Conservation (phyloP, 1,139 yeast species). For the Yamadazyma atmosphaerica region DNA sequence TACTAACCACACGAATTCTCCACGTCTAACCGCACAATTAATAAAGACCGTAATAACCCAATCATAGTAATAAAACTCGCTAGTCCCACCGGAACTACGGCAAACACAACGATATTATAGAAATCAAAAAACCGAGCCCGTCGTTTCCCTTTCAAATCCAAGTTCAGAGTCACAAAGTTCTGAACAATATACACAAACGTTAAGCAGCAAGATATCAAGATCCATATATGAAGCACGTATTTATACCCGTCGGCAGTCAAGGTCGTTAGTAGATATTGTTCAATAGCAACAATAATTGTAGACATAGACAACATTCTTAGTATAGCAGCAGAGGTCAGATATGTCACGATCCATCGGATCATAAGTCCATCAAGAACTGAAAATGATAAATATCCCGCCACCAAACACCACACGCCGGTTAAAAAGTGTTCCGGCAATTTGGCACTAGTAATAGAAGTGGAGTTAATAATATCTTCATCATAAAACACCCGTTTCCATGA, state of each 20-base stretch:
- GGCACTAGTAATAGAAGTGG: conserved; percentile 41
- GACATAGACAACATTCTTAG: conserved; percentile 83
- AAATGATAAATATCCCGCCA: conserved; percentile 80
- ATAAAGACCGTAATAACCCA: conserved; percentile 69
- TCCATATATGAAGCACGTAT: conserved; percentile 88
- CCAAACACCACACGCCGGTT: conserved; percentile 81
- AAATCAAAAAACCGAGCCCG: conserved; percentile 68
- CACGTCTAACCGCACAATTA: conserved; percentile 73
- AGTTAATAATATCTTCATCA: conserved; percentile 19
- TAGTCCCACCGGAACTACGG: conserved; percentile 94
- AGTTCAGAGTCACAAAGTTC: conserved; percentile 84
- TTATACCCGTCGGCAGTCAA: conserved; percentile 49
- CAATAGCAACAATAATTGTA: conserved; percentile 66
- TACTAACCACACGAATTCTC: conserved; percentile 26
- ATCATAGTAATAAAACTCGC: conserved; percentile 94
- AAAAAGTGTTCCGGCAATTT: conserved; percentile 69
- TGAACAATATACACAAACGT: conserved; percentile 85
- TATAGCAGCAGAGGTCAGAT: conserved; percentile 85
- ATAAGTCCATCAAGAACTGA: conserved; percentile 86
- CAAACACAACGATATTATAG: conserved; percentile 88
- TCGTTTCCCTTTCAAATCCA: conserved; percentile 52
- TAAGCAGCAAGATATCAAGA: conserved; percentile 77
- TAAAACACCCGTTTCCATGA: conserved; percentile 52
- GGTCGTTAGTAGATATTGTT: conserved; percentile 65
- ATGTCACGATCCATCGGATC: conserved; percentile 92